Percentiles rank a stretch among this genome's conserved stretches.
These are phyloP conservation scores for Tricholoma terreum DNA, from an alignment of 768 basidiomycete species.

Conservation along the genomic window DNA sequence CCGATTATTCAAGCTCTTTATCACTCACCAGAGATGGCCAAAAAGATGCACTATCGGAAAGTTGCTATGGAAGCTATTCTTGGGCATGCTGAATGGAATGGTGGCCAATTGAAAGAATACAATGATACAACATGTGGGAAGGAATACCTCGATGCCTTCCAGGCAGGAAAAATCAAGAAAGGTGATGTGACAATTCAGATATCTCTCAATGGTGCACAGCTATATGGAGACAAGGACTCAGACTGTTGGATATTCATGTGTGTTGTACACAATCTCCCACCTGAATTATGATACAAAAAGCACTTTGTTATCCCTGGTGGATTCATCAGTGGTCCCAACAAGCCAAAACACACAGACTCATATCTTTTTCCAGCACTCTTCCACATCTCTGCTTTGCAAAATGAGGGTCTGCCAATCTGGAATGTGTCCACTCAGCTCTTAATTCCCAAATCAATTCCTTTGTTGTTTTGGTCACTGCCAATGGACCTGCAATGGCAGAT, in stretches of 20 bases:
- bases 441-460: conserved; percentile 18
- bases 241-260: conserved; percentile 31
- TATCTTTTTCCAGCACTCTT: conserved; percentile 20
- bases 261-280: conserved; percentile 23
- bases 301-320: conserved; percentile 8
- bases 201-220: conserved; percentile 30
- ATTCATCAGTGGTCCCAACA: no score
- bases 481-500: background rate
- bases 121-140: conserved; percentile 38
- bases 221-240: conserved; percentile 29
- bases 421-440: conserved; percentile 16
- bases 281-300: conserved; percentile 10
- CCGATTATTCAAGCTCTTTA: no score
- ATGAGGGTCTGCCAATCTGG: conserved; percentile 26
- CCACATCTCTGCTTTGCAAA: conserved; percentile 19
- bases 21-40: background rate
- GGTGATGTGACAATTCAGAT: conserved; percentile 22
- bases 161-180: background rate
- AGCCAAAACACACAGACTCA: conserved; percentile 21
- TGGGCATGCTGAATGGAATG: background rate
- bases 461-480: conserved; percentile 14
- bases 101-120: conserved; percentile 23
- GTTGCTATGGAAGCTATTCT: background rate
- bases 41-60: background rate
- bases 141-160: conserved; percentile 21